Evolutionary conservation across 2,329 filamentous ascomycete genomes (phyloP).

Genomic region (Fusarium succisae): DNA sequence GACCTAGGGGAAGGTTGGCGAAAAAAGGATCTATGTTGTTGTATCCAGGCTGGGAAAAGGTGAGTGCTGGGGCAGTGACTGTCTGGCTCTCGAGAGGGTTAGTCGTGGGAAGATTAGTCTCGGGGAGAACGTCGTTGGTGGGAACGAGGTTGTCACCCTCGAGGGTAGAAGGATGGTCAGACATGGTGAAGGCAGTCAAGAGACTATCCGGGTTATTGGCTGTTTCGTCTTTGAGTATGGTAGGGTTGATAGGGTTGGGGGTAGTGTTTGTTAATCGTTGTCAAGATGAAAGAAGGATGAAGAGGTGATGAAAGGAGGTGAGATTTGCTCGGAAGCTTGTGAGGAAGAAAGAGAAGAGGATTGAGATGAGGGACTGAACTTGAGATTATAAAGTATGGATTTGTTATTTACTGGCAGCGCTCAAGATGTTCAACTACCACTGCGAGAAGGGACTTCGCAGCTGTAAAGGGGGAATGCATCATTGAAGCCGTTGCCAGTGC

Average conservation of each 20-base stretch:
- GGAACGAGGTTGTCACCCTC: neutral
- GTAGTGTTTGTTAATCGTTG: neutral
- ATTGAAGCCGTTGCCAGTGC: too few species aligned
- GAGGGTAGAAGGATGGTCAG: neutral
- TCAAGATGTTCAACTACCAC: neutral
- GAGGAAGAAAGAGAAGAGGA: neutral
- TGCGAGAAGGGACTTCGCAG: neutral
- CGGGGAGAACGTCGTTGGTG: too few species aligned
- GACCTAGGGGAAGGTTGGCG: neutral
- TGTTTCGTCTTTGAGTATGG: neutral
- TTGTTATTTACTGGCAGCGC: neutral
- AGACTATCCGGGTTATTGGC: neutral
- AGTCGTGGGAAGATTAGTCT: neutral
- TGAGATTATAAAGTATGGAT: neutral
- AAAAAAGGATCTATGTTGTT: accelerated
- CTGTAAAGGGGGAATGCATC: neutral
- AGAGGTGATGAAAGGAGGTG: neutral
- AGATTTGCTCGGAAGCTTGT: neutral
- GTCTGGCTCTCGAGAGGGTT: neutral
- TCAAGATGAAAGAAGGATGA: neutral
- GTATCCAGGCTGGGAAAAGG: neutral
- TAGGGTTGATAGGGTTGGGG: too few species aligned
- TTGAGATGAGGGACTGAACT: neutral
- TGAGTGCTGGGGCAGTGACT: neutral
- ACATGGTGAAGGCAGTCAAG: neutral